Evolutionary conservation across 306 rosid species (phyloP), one percentile per base, ranked within the genome.

Genomic region (Arachis hypogaea): DNA sequence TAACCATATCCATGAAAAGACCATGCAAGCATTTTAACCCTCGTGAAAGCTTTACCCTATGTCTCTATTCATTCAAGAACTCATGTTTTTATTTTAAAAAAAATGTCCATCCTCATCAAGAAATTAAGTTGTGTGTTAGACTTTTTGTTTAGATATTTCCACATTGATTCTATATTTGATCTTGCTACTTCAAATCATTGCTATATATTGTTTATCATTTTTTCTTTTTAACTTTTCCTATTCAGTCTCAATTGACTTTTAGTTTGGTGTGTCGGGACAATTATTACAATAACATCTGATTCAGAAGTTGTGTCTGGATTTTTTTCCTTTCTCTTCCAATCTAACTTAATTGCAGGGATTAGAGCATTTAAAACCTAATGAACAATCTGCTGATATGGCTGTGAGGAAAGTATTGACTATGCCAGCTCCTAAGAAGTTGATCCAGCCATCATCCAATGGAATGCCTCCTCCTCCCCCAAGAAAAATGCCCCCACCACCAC

Each of bases 371-470:
- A 83, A 79, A 79, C 68, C 83, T 66, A 59, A 62, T 59, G 86
- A 83, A 73, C 73, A 30, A 56, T 78, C 63, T 62, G 80, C 78
- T 33, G 84, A 74, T 82, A 51, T 63, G 69, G 78, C 71, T 61
- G 80, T 81, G 81, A 94, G 89, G 86, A 88, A 85, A 86, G 74
- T 85, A 70, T 86, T 92, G 9, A 86, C 80, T 66, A 86, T 89
- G 95, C 96, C 95, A 7, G 85, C 90, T 74, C 95, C 97, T 61
- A 92, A 84, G 95, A 94, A 85, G 87, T 73, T 89, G 83, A 74
- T 78, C 71, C 85, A 73, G 60, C 73, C 83, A 11, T 61, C 82
- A 69, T 82, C 84, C 61, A 71, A 74, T 67, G 88, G 79, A 82
- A 80, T 84, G 87, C 80, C 82, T 36, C 85, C 88, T 6, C 77